Conservation (phyloP, 768 basidiomycete species). For the Agrocybe chaxingu region DNA sequence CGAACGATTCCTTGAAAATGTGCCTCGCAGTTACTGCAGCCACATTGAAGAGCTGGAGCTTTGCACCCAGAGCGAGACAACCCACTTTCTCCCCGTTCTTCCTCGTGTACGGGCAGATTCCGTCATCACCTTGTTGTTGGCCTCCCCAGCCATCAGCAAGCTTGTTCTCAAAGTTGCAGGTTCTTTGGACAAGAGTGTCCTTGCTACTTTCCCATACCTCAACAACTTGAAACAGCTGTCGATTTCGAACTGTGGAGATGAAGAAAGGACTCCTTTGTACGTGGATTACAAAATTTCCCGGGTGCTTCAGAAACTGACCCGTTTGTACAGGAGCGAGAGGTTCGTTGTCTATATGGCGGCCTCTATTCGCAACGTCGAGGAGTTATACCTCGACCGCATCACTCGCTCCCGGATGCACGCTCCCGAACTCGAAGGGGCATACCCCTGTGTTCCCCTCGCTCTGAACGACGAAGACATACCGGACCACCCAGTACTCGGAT, state of each 20-base stretch:
- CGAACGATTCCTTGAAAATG: conserved; percentile 48
- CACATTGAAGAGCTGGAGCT: conserved; percentile 55
- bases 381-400: conserved; percentile 59
- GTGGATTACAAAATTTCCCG: conserved; percentile 20
- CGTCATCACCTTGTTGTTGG: conserved; percentile 46
- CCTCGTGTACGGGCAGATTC: conserved; percentile 38
- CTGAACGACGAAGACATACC: conserved; percentile 60
- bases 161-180: conserved; percentile 48
- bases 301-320: conserved; percentile 4
- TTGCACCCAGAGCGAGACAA: conserved; percentile 26
- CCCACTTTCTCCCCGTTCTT: conserved; percentile 18
- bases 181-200: conserved; percentile 45
- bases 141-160: conserved; percentile 44
- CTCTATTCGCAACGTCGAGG: conserved; percentile 49
- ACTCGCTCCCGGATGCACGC: conserved; percentile 67
- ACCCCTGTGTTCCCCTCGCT: conserved; percentile 59
- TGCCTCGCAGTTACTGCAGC: conserved; percentile 51
- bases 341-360: conserved; percentile 68
- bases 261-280: conserved; percentile 41
- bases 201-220: conserved; percentile 45
- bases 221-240: conserved; percentile 40
- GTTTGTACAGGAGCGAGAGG: conserved; percentile 54
- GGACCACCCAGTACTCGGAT: conserved; percentile 47
- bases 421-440: conserved; percentile 49
- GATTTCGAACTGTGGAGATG: conserved; percentile 44